phyloP scores from a whole-genome alignment of 495 filamentous ascomycete genomes.

The Podospora pseudocomata region DNA sequence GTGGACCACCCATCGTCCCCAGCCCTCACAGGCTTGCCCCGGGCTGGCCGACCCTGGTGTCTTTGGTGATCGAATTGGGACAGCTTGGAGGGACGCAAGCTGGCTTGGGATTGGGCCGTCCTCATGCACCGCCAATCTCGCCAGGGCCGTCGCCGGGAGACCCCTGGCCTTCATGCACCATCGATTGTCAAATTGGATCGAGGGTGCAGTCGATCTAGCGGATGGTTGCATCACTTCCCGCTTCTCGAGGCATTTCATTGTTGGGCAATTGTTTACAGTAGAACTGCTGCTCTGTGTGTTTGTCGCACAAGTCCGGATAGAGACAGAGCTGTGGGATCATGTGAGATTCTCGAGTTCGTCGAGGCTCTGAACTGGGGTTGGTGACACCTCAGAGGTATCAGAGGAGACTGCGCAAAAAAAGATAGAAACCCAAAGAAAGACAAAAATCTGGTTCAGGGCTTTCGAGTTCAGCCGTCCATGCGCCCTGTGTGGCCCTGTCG shows the following conservation, averaged over 20 bases:
- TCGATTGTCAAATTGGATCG: constrained; percentile 15
- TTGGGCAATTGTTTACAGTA: neutral
- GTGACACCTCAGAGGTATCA: neutral
- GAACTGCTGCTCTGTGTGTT: neutral
- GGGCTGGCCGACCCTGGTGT: neutral
- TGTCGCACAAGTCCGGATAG: neutral
- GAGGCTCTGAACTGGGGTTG: neutral
- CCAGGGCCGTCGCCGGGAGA: constrained; percentile 28
- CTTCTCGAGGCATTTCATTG: neutral
- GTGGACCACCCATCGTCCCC: constrained; percentile 3
- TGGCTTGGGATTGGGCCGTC: constrained; percentile 31
- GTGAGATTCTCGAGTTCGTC: neutral
- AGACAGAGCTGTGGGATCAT: neutral
- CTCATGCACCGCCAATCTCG: constrained; percentile 37
- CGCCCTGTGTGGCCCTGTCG: neutral
- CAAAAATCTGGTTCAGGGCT: no score
- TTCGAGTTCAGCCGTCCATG: neutral
- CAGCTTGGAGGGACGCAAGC: constrained; percentile 13
- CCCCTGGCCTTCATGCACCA: constrained; percentile 26
- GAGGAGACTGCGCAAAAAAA: neutral
- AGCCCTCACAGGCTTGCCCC: neutral
- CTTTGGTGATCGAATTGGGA: neutral
- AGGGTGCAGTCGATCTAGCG: constrained; percentile 19
- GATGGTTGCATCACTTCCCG: constrained; percentile 16
- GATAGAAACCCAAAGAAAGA: no score